Conservation (phyloP, 164 flowering plant genomes). For the Cinnamomum chago region DNA sequence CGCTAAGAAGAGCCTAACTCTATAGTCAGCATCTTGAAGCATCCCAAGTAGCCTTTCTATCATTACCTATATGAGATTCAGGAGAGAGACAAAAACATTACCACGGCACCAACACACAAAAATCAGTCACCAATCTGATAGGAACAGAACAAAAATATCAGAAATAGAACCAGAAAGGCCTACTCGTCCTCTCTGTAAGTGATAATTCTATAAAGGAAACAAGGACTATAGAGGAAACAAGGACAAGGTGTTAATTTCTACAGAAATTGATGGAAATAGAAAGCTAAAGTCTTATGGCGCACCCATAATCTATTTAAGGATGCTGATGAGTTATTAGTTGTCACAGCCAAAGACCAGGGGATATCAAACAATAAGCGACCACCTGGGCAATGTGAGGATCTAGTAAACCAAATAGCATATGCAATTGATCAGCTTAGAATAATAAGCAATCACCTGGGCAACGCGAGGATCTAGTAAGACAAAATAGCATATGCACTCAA, state of each 20-base stretch:
- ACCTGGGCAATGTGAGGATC: constrained; percentile 85
- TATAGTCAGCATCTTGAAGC: constrained; percentile 82
- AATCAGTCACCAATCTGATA: not conserved
- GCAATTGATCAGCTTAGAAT: constrained; percentile 25
- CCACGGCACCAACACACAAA: not conserved
- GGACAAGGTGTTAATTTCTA: not conserved
- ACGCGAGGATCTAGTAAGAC: constrained; percentile 56
- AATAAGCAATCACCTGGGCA: constrained; percentile 62
- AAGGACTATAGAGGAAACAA: not conserved
- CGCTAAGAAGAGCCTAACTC: constrained; percentile 75
- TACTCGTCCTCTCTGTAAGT: not conserved
- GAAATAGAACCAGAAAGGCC: not conserved
- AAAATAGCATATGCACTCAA: constrained; percentile 74
- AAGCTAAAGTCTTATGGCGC: not conserved
- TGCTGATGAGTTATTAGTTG: not conserved
- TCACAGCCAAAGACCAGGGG: too few relatives aligned
- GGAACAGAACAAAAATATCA: not conserved
- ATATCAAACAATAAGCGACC: constrained; percentile 3
- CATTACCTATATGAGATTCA: constrained; percentile 47
- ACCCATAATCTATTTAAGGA: not conserved
- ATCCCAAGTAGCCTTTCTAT: constrained; percentile 63
- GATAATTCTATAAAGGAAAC: not conserved
- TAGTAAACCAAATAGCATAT: constrained; percentile 62
- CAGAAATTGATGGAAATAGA: too few relatives aligned
- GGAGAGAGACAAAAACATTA: not conserved